Evolutionary conservation across 2,329 filamentous ascomycete species (phyloP).

Genomic region (Aureobasidium subglaciale): DNA sequence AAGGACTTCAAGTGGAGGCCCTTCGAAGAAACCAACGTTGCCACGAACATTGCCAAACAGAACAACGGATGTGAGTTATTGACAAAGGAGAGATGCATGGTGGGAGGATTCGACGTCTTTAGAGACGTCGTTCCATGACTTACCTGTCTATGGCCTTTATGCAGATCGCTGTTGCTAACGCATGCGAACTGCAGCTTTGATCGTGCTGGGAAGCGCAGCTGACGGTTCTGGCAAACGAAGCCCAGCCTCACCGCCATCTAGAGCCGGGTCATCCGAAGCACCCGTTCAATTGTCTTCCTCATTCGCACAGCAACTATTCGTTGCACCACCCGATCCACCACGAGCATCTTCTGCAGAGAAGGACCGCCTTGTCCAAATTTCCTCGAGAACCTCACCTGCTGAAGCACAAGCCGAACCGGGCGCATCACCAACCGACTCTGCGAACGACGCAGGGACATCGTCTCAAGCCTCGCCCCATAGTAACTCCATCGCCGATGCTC

Average conservation of each 20-base stretch:
- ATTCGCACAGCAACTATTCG: conserved; percentile 11
- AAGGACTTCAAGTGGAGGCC: conserved; percentile 71
- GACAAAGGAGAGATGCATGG: neutral
- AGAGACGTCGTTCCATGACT: neutral
- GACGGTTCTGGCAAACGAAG: neutral
- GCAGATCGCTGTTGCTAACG: neutral
- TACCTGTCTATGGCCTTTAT: neutral
- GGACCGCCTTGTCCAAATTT: neutral
- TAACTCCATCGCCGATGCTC: neutral
- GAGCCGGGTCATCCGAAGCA: conserved; percentile 1
- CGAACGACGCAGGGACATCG: neutral
- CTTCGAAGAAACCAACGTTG: conserved; percentile 57
- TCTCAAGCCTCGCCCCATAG: neutral
- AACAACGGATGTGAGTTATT: conserved; percentile 38
- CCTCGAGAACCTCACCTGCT: conserved; percentile 1
- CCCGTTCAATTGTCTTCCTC: neutral
- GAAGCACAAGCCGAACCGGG: neutral
- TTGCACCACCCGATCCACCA: neutral
- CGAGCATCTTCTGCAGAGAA: neutral
- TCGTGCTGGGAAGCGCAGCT: neutral
- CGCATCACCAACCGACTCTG: conserved; percentile 3
- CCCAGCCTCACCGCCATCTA: neutral
- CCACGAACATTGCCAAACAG: conserved; percentile 38
- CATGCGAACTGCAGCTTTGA: neutral
- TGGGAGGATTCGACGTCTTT: neutral